A percentile compares a stretch with the other conserved stretches of the same genome.
Evolutionary conservation across 2,329 filamentous ascomycete genomes (phyloP).

Genomic region (Trichoderma pleuroti): DNA sequence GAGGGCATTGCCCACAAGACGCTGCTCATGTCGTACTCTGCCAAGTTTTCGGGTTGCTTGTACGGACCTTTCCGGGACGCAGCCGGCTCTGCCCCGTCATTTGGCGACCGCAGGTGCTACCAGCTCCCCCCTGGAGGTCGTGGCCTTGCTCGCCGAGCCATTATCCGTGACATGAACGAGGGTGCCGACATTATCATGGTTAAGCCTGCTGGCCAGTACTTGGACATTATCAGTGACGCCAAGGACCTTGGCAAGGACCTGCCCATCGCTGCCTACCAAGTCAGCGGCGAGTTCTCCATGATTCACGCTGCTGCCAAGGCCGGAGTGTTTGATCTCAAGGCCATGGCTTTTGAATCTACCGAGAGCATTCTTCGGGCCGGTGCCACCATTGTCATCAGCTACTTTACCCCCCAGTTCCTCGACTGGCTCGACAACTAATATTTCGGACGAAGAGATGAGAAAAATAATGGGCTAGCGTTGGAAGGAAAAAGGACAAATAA

Average conservation of each 20-base stretch:
- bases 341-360: conserved; percentile 91
- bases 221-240: conserved; percentile 96
- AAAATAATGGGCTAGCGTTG: not conserved
- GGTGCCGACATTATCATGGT: conserved; percentile 99
- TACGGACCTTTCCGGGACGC: conserved; percentile 98
- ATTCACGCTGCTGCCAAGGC: conserved; percentile 94
- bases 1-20: conserved; percentile 88
- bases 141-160: conserved; percentile 86
- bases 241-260: conserved; percentile 91
- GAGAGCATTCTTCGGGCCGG: conserved; percentile 91
- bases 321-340: conserved; percentile 90
- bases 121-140: conserved; percentile 91
- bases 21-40: conserved; percentile 94
- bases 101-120: conserved; percentile 95
- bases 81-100: conserved; percentile 83
- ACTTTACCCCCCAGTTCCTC: conserved; percentile 82
- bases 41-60: conserved; percentile 94
- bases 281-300: conserved; percentile 97
- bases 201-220: conserved; percentile 91
- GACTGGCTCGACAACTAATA: conserved; percentile 60
- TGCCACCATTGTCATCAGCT: conserved; percentile 88
- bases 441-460: not conserved
- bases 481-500: not conserved
- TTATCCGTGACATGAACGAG: conserved; percentile 83
- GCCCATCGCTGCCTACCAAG: conserved; percentile 93